Evolutionary conservation across 768 basidiomycete genomes (phyloP).

Genomic region (Leucosporidium creatinivorum): DNA sequence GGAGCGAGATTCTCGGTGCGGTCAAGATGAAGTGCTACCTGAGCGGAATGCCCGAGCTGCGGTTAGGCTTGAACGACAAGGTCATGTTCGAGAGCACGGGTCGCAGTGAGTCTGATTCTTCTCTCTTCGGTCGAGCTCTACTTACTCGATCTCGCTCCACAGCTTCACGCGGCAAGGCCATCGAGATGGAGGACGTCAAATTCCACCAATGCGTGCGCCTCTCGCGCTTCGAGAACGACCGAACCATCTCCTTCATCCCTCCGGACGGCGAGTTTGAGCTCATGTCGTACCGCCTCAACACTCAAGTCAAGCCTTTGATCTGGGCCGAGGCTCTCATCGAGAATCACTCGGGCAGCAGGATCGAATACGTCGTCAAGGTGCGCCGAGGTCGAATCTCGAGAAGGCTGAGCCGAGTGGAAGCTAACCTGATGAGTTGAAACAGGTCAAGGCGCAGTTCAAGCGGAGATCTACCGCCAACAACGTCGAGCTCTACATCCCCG

Average conservation of each 20-base stretch:
- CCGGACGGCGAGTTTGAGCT: constrained; percentile 98
- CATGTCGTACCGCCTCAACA: constrained; percentile 83
- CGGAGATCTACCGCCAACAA: constrained; percentile 93
- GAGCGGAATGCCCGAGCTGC: constrained; percentile 97
- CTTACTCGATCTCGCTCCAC: constrained; percentile 2
- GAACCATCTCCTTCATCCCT: constrained; percentile 97
- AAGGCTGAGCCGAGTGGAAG: constrained; percentile 39
- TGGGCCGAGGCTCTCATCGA: constrained; percentile 98
- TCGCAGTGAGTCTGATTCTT: constrained; percentile 56
- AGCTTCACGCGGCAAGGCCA: constrained; percentile 91
- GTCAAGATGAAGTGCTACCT: constrained; percentile 99
- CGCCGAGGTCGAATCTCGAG: not conserved
- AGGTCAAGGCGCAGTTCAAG: constrained; percentile 89
- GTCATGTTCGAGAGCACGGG: constrained; percentile 99
- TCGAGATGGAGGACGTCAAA: constrained; percentile 99
- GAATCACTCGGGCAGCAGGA: constrained; percentile 78
- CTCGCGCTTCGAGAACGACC: constrained; percentile 94
- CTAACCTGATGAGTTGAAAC: not conserved
- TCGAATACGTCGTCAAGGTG: constrained; percentile 88
- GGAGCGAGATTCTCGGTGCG: constrained; percentile 95
- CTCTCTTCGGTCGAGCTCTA: not conserved
- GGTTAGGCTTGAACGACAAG: constrained; percentile 94
- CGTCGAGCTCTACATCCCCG: constrained; percentile 97
- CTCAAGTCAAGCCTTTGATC: constrained; percentile 90
- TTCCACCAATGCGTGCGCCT: constrained; percentile 99